Base-by-base conservation (phyloP, 345 rosid genomes). In the Eutrema heterophyllum region DNA sequence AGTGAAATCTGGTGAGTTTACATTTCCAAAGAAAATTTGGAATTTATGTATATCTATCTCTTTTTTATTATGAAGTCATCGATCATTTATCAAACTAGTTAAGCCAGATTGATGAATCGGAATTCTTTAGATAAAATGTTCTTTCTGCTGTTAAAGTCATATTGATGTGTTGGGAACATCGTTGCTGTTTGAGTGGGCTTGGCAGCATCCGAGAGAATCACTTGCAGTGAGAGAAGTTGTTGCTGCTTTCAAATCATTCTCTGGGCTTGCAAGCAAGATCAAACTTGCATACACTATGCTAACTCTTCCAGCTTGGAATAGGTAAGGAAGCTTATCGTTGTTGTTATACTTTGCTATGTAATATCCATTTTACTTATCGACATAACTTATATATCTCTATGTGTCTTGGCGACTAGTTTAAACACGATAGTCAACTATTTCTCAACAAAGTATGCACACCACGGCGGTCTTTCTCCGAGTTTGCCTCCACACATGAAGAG, bases 101-200 rank as follows among this genome's bases (percentile, higher is more conserved):
- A 38, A 33, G 43, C 46, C 48, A 27, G 58, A 14, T 58, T 52
- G 61, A 9, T n/a, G 5, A 35, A 66, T 53, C 10, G 16, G 11
- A 68, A 67, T 36, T 5, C 24, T 35, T 10, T 57, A 35, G 43
- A 35, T 49, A 12, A 7, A 46, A 36, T 64, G 63, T 9, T 51
- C 6, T 39, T 16, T 13, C n/a, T n/a, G n/a, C 54, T 61, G 51
- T 24, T 41, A n/a, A 14, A 3, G 69, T 30, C 46, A 24, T 16
- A n/a, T 30, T 70, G 36, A 43, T 48, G 50, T 63, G 3, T 64
- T 60, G 27, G 36, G 11, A 54, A 54, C 5, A 2, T 40, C 1
- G 49, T 62, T 82, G 83, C 93, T 92, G 99, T 95, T 95, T 80
- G 99, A 95, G 78, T 95, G 99, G 98, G 99, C 99, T 4, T 95